A percentile compares a stretch with the other conserved stretches of the same genome.
Conservation (phyloP, 495 filamentous ascomycete genomes). For the Saxophila tyrrhenica region DNA sequence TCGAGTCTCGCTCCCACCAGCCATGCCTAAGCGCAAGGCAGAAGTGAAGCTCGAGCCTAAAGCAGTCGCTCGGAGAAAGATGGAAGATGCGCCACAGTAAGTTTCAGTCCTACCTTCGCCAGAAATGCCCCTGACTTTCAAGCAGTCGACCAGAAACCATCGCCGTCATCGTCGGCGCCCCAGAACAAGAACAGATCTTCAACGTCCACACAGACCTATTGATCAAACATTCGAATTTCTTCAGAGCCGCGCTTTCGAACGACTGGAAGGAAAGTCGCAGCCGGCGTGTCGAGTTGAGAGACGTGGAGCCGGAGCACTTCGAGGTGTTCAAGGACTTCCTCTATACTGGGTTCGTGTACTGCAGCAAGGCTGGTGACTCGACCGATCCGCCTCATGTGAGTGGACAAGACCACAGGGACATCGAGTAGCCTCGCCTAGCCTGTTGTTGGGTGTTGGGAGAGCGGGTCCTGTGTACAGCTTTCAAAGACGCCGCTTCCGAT, state of each 20-base stretch:
- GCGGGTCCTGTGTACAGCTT: too few species aligned
- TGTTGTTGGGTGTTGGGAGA: too few species aligned
- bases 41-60: background rate
- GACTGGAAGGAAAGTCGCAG: slow-evolving; percentile 7
- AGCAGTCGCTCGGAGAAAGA: background rate
- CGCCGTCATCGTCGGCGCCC: background rate
- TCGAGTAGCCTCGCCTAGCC: too few species aligned
- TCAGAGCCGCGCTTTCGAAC: slow-evolving; percentile 9
- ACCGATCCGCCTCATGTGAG: too few species aligned
- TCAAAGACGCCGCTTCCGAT: too few species aligned
- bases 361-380: too few species aligned
- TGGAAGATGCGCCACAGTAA: background rate
- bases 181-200: background rate
- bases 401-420: too few species aligned
- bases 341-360: too few species aligned
- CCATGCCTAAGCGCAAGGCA: background rate
- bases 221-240: slow-evolving; percentile 6
- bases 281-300: background rate
- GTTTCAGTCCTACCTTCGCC: background rate
- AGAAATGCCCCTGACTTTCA: background rate
- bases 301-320: slow-evolving; percentile 3
- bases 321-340: slow-evolving; percentile 6
- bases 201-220: slow-evolving; percentile 6
- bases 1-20: too few species aligned
- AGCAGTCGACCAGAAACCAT: background rate